Percentiles rank a stretch among this genome's conserved stretches.
Conservation (phyloP, 2,329 filamentous ascomycete genomes). For the Venturia aucupariae region DNA sequence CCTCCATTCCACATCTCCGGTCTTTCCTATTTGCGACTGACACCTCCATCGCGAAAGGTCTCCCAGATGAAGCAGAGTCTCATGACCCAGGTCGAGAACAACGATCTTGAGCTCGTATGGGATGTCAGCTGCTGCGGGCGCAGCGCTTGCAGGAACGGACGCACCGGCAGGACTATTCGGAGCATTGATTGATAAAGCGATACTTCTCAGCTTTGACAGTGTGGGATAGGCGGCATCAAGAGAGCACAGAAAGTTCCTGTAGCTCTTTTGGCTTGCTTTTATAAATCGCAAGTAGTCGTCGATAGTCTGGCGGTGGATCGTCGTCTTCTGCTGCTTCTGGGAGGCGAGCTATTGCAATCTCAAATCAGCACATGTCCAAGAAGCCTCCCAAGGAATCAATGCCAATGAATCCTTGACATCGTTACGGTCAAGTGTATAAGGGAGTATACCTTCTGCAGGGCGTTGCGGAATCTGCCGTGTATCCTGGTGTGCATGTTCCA, state of each 20-base stretch:
- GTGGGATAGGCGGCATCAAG: slow-evolving; percentile 53
- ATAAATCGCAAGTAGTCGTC: slow-evolving; percentile 78
- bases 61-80: slow-evolving; percentile 75
- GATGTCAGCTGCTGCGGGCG: neutral
- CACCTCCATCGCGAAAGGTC: slow-evolving; percentile 83
- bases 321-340: neutral
- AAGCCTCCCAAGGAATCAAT: neutral
- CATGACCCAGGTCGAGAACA: slow-evolving; percentile 67
- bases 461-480: slow-evolving; percentile 68
- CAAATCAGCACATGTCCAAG: neutral
- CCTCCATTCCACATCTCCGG: slow-evolving; percentile 65
- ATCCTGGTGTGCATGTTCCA: slow-evolving; percentile 74
- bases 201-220: slow-evolving; percentile 48
- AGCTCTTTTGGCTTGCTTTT: slow-evolving; percentile 36
- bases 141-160: neutral
- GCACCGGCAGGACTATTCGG: neutral
- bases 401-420: neutral
- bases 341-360: slow-evolving; percentile 1
- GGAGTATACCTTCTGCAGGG: slow-evolving; percentile 45
- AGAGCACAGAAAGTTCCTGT: slow-evolving; percentile 47
- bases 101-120: slow-evolving; percentile 31
- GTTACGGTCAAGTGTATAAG: neutral
- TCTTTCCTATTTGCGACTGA: slow-evolving; percentile 53
- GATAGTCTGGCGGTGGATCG: slow-evolving; percentile 55
- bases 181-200: slow-evolving; percentile 31